Base-by-base conservation (phyloP, 176 grass and related monocot species). In the Lolium multiflorum region DNA sequence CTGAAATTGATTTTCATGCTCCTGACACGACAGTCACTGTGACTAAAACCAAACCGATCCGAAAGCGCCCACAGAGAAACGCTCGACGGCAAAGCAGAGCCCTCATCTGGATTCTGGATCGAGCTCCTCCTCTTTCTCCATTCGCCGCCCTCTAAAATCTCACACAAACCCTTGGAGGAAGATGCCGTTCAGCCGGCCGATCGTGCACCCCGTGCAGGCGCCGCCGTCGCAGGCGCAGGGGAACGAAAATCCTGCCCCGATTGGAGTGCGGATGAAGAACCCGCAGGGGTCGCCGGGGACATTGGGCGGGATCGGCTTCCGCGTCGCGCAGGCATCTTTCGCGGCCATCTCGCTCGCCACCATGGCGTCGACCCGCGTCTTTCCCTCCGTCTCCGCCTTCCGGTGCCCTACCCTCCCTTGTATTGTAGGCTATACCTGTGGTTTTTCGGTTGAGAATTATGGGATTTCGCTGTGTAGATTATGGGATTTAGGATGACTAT, bases 331-430 rank as follows among this genome's bases (percentile, higher is more conserved):
- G 71, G 83, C 89, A 59, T 71, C 84, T 50, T 98, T 95, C 75
- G 93, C 95, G 16, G 87, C 89, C 38, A 87, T 85, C 3, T 89
- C 93, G 39, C 79, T 95, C 50, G 80, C 84, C 50, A 77, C 92
- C 71, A 98, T 98, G 95, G 93, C 76, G 21, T 90, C 93, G 65
- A 90, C 95, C 87, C 59, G 76, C 80, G 91, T 95, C 73, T 98
- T 95, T 51, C 59, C 93, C 47, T 93, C 93, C 69, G 93, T 95
- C 72, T 93, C 95, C 47, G 93, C 93, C 54, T 95, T 98, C 91
- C 87, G 95, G 95, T 98, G 56, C 64, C 68, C 38, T 17, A 66
- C 67, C 17, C 4, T 20, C 67, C 18, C 35, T 3, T 41, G 15
- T 69, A 16, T 11, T 37, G 14, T 39, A 52, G 50, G 50, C 14